Conservation (phyloP, 2,329 filamentous ascomycete species). For the Grosmannia huntii region DNA sequence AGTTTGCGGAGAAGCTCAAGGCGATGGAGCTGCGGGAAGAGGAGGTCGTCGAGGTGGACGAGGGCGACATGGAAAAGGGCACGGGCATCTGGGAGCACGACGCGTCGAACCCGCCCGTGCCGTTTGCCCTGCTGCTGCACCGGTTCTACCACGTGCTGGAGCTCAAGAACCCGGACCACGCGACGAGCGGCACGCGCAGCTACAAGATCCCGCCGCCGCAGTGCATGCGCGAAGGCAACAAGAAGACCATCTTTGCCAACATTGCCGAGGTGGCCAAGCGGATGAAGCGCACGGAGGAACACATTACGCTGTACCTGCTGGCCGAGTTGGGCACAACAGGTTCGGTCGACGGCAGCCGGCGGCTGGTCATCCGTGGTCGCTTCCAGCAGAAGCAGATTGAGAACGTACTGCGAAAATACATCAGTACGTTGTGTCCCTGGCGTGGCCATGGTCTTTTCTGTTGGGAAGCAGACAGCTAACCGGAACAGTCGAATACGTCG, state of each 20-base stretch:
- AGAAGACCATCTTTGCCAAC: slow-evolving; percentile 99
- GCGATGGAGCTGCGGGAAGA: slow-evolving; percentile 48
- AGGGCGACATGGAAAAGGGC: slow-evolving; percentile 72
- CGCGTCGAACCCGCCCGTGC: slow-evolving; percentile 58
- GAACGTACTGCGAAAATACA: slow-evolving; percentile 91
- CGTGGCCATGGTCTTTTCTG: not conserved
- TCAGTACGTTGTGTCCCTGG: slow-evolving; percentile 46
- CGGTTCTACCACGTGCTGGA: slow-evolving; percentile 93
- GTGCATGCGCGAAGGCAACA: slow-evolving; percentile 98
- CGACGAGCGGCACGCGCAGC: slow-evolving; percentile 76
- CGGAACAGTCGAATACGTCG: slow-evolving; percentile 76
- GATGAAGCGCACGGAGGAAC: slow-evolving; percentile 98
- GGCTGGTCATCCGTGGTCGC: slow-evolving; percentile 85
- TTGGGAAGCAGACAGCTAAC: slow-evolving; percentile 7
- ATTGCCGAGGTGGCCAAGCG: slow-evolving; percentile 97
- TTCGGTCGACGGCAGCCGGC: slow-evolving; percentile 82
- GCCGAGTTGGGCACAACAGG: slow-evolving; percentile 96
- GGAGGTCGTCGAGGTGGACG: slow-evolving; percentile 43
- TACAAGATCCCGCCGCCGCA: slow-evolving; percentile 99
- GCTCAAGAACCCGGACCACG: slow-evolving; percentile 93
- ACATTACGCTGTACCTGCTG: slow-evolving; percentile 93
- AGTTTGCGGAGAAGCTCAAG: slow-evolving; percentile 47
- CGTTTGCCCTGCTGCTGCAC: slow-evolving; percentile 71
- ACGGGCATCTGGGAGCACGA: slow-evolving; percentile 87
- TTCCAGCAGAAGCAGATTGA: slow-evolving; percentile 99